Evolutionary conservation across 1,284 basidiomycete genomes (phyloP).

Genomic region (Ustilago cynodontis): DNA sequence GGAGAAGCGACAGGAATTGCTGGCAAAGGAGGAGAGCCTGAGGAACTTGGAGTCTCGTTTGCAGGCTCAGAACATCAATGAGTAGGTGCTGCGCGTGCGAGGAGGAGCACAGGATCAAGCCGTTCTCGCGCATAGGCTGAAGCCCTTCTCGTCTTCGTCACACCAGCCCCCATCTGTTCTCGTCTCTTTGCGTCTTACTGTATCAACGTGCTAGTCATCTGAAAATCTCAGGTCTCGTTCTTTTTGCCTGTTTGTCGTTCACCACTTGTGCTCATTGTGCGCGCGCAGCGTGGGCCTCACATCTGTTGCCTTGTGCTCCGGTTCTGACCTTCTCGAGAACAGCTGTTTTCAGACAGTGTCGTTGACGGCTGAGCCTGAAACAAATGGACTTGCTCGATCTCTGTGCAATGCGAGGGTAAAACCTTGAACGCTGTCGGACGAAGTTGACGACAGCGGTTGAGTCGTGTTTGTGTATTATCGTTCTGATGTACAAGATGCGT

Average conservation of each 20-base stretch:
- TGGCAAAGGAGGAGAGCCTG: constrained; percentile 72
- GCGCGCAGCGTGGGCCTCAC: too few species aligned
- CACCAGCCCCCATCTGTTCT: constrained; percentile 1
- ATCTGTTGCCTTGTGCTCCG: too few species aligned
- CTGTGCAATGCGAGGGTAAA: too few species aligned
- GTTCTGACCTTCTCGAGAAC: too few species aligned
- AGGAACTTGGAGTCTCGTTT: constrained; percentile 90
- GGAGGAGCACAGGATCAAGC: background rate
- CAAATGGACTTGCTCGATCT: too few species aligned
- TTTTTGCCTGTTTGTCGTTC: background rate
- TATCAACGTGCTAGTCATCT: background rate
- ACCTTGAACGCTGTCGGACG: too few species aligned
- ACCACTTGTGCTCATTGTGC: background rate
- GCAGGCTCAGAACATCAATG: constrained; percentile 74
- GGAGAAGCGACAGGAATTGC: constrained; percentile 95
- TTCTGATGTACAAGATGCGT: too few species aligned
- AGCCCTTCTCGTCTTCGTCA: background rate
- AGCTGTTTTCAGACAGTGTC: too few species aligned
- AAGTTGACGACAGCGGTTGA: too few species aligned
- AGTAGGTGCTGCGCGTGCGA: constrained; percentile 13
- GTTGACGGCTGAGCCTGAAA: too few species aligned
- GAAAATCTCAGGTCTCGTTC: constrained; percentile 10
- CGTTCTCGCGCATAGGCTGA: background rate
- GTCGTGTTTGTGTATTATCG: too few species aligned
- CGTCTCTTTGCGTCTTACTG: background rate